Conservation (phyloP, 2,329 filamentous ascomycete species). For the Cadophora sp. region DNA sequence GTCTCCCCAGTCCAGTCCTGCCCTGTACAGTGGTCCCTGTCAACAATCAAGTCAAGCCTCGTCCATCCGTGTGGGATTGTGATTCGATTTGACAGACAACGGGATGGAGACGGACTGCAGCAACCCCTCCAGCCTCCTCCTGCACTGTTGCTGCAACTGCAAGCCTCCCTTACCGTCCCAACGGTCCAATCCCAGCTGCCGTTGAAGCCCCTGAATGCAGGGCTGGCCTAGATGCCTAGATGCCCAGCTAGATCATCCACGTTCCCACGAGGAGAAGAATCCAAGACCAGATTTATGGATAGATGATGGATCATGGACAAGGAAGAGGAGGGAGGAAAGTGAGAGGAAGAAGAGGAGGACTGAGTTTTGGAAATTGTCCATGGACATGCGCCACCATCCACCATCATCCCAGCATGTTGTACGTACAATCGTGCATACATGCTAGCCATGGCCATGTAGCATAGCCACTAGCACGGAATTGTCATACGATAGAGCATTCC, state of each 20-base stretch:
- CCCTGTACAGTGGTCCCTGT: not conserved
- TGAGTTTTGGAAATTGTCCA: not conserved
- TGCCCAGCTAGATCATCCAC: not conserved
- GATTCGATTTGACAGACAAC: conserved; percentile 3
- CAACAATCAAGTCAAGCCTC: conserved; percentile 6
- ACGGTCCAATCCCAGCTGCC: conserved; percentile 10
- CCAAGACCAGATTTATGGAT: not conserved
- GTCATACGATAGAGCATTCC: conserved; percentile 10
- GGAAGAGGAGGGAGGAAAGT: not conserved
- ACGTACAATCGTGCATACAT: conserved; percentile 15
- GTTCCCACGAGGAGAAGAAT: not conserved
- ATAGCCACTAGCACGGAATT: conserved; percentile 7
- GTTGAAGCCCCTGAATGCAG: conserved; percentile 7
- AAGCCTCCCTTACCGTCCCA: conserved; percentile 7
- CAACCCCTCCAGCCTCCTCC: conserved; percentile 1
- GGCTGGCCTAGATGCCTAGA: not conserved
- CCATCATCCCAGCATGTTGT: not conserved
- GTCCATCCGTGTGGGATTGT: not conserved
- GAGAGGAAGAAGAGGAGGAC: not conserved
- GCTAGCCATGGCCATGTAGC: not conserved
- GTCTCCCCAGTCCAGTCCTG: not conserved
- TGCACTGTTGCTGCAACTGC: not conserved
- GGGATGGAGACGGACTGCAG: not conserved
- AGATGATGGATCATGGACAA: no score
- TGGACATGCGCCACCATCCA: conserved; percentile 5